These are phyloP conservation scores for Picea engelmannii DNA, from an alignment of 83 land plant genomes.

Conservation along the genomic window DNA sequence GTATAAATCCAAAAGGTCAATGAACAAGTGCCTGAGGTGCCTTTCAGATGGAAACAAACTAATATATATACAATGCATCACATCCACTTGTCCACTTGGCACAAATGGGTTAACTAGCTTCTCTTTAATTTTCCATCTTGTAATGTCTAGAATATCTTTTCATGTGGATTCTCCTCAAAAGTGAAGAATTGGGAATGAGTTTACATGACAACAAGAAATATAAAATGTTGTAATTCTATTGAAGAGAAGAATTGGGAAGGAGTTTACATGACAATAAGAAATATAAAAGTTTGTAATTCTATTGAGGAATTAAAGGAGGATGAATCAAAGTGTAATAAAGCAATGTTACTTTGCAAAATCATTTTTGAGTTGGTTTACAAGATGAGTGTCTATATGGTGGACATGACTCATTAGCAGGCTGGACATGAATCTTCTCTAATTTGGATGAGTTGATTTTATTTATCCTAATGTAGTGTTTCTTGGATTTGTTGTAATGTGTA, in stretches of 20 bases:
- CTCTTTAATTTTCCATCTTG: conserved; percentile 45
- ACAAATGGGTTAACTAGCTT: conserved; percentile 39
- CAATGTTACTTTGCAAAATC: conserved; percentile 84
- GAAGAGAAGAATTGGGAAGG: too few relatives aligned
- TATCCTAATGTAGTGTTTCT: conserved; percentile 74
- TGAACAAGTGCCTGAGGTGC: conserved; percentile 68
- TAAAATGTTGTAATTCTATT: too few relatives aligned
- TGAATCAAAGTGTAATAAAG: conserved; percentile 32
- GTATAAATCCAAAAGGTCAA: too few relatives aligned
- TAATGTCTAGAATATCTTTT: conserved; percentile 42
- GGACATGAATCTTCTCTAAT: conserved; percentile 44
- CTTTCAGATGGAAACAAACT: conserved; percentile 90
- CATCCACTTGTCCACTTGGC: conserved; percentile 63
- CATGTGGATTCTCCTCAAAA: conserved; percentile 56
- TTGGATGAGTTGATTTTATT: conserved; percentile 79
- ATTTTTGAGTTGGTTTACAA: conserved; percentile 64
- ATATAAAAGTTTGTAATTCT: neutral
- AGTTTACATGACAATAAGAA: too few relatives aligned
- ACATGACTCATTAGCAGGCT: conserved; percentile 62
- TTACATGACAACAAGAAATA: too few relatives aligned
- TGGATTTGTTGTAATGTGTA: conserved; percentile 80
- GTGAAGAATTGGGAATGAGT: too few relatives aligned
- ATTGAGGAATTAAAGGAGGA: conserved; percentile 12
- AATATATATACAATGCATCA: conserved; percentile 71
- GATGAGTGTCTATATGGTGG: neutral